phyloP scores from a whole-genome alignment of 176 grass and related monocot species.

The Canna indica region DNA sequence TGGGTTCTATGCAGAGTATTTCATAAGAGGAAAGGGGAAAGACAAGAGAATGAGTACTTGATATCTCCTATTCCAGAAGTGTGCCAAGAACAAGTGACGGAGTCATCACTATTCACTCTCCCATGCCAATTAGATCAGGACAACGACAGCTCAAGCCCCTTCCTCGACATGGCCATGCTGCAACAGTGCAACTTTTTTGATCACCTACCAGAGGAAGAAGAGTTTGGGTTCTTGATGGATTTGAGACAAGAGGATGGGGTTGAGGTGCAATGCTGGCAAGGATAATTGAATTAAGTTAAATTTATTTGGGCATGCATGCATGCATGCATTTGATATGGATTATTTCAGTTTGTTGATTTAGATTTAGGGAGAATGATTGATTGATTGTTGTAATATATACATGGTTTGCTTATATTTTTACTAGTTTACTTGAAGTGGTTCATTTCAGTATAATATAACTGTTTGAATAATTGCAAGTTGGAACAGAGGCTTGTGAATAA shows the following conservation, averaged over 20 bases:
- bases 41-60: not conserved
- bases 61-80: not conserved
- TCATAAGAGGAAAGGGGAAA: not conserved
- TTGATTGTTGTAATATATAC: too few relatives aligned
- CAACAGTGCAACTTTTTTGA: slow-evolving; percentile 8
- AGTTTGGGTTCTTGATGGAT: not conserved
- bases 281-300: too few relatives aligned
- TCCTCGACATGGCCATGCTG: slow-evolving; percentile 5
- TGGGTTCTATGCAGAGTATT: slow-evolving; percentile 21
- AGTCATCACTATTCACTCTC: not conserved
- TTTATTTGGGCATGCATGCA: too few relatives aligned
- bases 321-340: too few relatives aligned
- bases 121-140: not conserved
- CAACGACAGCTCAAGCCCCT: slow-evolving; percentile 1
- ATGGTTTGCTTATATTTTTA: too few relatives aligned
- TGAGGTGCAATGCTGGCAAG: too few relatives aligned
- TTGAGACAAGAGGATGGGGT: not conserved
- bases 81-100: not conserved
- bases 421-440: too few relatives aligned
- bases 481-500: too few relatives aligned
- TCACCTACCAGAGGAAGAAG: not conserved
- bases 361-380: too few relatives aligned
- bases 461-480: too few relatives aligned
- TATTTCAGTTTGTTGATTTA: too few relatives aligned
- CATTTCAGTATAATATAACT: too few relatives aligned